Base-by-base conservation (phyloP, 2,329 filamentous ascomycete genomes). In the Diaporthe vexans region DNA sequence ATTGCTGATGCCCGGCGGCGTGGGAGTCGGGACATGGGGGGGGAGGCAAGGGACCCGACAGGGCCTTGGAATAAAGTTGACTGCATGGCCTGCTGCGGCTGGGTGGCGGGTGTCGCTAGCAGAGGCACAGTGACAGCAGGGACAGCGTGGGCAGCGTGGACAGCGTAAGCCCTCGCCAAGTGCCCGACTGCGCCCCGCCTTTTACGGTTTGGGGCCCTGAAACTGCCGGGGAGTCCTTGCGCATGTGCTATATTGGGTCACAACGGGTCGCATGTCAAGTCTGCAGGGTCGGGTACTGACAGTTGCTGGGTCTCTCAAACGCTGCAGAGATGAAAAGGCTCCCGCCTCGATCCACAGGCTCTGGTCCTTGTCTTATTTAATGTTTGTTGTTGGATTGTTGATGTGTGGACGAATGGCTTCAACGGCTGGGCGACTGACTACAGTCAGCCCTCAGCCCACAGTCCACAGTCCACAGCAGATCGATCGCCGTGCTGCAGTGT, bases 111-210 rank as follows among this genome's bases (percentile, higher is more conserved):
- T 19, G 61, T 52, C 46, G 33, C 48, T 51, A 52, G 61, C 46
- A 8, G 37, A 4, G 37, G 13, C 13, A 10, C 13, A 58, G 5
- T 15, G 15, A 13, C 37, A 40, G 43, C 43, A 46, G 43, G 6
- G 35, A n/a, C 57, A 40, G 37, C 35, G 1, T 1, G 10, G 35
- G 5, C 29, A 37, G 35, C 35, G 9, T 37, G 29, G 29, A 37
- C 35, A 37, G 37, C 37, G n/a, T 37, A 13, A 48, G 43, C 29
- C 63, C 46, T 67, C 46, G 46, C 61, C 46, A 51, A 67, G 46
- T 46, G 21, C 63, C 33, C 33, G 29, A 68, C 74, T 26, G 19
- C 43, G 71, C 71, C 74, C 74, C 72, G 67, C 71, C 69, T 68
- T 68, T 71, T 65, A 58, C 58, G 48, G 57, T 67, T 59, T 54